Conservation (phyloP, 2,329 filamentous ascomycete genomes). For the Colletotrichum tanaceti region DNA sequence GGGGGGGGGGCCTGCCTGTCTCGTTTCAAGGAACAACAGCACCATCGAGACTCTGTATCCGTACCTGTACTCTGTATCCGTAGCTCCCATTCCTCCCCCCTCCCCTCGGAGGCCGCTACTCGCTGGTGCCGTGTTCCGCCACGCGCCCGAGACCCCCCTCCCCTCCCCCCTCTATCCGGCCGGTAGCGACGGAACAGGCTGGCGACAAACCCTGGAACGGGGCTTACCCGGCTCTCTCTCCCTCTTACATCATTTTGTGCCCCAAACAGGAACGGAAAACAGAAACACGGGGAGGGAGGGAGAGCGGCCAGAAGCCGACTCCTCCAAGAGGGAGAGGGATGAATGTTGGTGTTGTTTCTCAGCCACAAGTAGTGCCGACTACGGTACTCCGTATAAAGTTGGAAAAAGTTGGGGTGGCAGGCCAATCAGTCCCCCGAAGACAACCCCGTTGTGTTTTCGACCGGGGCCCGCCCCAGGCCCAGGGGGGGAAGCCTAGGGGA, state of each 20-base stretch:
- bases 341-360: slow-evolving; percentile 10
- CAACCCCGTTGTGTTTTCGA: too few relatives aligned
- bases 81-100: background rate
- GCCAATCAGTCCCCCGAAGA: background rate
- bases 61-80: too few relatives aligned
- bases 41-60: background rate
- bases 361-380: slow-evolving; percentile 24
- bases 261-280: slow-evolving; percentile 8
- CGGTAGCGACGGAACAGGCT: background rate
- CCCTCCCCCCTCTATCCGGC: too few relatives aligned
- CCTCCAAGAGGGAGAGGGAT: background rate
- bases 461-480: too few relatives aligned
- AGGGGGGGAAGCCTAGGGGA: too few relatives aligned
- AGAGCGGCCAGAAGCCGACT: background rate
- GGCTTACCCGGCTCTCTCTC: too few relatives aligned
- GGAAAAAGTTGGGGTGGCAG: background rate
- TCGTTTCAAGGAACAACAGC: background rate
- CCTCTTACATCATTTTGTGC: slow-evolving; percentile 13
- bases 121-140: slow-evolving; percentile 2
- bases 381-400: background rate
- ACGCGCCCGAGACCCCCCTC: background rate
- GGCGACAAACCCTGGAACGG: background rate
- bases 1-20: background rate
- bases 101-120: background rate
- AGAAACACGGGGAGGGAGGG: background rate